Evolutionary conservation across 164 flowering plant genomes (phyloP).

Genomic region (grape (Vitis vinifera)): DNA sequence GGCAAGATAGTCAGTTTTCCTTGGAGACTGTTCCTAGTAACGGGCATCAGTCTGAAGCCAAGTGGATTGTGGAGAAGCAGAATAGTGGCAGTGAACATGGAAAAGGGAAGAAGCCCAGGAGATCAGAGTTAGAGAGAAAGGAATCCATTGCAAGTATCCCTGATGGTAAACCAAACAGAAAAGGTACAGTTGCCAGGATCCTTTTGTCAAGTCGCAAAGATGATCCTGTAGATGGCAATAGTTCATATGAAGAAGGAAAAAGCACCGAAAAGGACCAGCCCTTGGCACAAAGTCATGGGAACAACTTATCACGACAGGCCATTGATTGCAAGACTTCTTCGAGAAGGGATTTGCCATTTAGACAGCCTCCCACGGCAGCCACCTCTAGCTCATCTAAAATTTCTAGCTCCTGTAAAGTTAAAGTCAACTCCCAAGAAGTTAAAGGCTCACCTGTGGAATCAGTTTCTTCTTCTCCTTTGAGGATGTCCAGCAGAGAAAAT

Average conservation of each 20-base stretch:
- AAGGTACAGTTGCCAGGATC: slow-evolving; percentile 1
- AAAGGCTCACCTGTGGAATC: slow-evolving; percentile 96
- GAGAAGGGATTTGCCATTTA: slow-evolving; percentile 49
- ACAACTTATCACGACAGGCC: slow-evolving; percentile 23
- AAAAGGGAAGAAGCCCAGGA: slow-evolving; percentile 45
- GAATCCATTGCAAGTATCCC: slow-evolving; percentile 33
- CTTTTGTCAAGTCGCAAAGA: not conserved
- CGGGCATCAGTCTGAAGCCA: slow-evolving; percentile 21
- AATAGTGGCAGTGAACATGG: slow-evolving; percentile 31
- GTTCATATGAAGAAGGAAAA: no score
- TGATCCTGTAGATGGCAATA: slow-evolving; percentile 3
- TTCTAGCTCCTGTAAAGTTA: slow-evolving; percentile 68
- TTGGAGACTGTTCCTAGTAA: slow-evolving; percentile 10
- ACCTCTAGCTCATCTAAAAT: slow-evolving; percentile 95
- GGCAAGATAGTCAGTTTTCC: slow-evolving; percentile 18
- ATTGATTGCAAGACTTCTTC: slow-evolving; percentile 41
- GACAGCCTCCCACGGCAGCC: slow-evolving; percentile 54
- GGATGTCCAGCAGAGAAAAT: slow-evolving; percentile 49
- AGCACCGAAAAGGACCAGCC: slow-evolving; percentile 23
- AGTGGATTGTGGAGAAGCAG: slow-evolving; percentile 20
- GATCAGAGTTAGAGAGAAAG: slow-evolving; percentile 37
- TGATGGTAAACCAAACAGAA: slow-evolving; percentile 27
- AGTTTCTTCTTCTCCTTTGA: slow-evolving; percentile 90
- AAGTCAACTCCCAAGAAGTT: slow-evolving; percentile 48
- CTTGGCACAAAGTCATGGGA: slow-evolving; percentile 23